Evolutionary conservation across 805 yeast species (phyloP), one percentile per base, ranked within the genome.

Genomic region (Pichia phayaonensis): DNA sequence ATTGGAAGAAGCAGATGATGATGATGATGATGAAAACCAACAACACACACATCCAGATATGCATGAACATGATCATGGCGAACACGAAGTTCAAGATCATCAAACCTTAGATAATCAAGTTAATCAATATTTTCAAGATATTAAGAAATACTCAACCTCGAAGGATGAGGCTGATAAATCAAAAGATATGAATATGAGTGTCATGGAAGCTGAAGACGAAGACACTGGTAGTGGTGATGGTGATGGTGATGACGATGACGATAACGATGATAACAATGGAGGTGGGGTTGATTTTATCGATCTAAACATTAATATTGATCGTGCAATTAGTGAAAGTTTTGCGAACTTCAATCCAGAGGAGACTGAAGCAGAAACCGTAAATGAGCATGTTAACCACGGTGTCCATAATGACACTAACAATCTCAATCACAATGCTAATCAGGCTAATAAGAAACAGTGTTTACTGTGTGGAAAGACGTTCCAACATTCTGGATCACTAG

Each of bases 401-500:
- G 34, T 3, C 3, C 34, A 29, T 13, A 44, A 18, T 15, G 8
- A 16, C 23, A 34, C 2, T 29, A 22, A 40, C 27, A 39, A 20
- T 15, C 7, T 21, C 23, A 40, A 26, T 46, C 23, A 21, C 10
- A 22, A 22, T 5, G 20, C 15, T 31, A n/a, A 39, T 44, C 40
- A 39, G 2, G n/a, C 2, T 8, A 18, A 24, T 10, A 50, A 45
- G 20, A 29, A 26, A n/a, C 48, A 45, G 13, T 54, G 85, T 59
- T 68, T 68, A 0, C 79, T 78, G 58, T 81, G 86, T 56, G 75
- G 75, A 1, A 69, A 72, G 51, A 67, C 73, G 1, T 81, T 80
- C 60, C 72, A 80, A 2, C 79, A 78, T 52, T 76, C 80, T 8
- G 83, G 84, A 2, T 77, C 83, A 0, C 65, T 79, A 50, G 84